Conservation (phyloP, 345 rosid genomes). For the Syzygium jambos region DNA sequence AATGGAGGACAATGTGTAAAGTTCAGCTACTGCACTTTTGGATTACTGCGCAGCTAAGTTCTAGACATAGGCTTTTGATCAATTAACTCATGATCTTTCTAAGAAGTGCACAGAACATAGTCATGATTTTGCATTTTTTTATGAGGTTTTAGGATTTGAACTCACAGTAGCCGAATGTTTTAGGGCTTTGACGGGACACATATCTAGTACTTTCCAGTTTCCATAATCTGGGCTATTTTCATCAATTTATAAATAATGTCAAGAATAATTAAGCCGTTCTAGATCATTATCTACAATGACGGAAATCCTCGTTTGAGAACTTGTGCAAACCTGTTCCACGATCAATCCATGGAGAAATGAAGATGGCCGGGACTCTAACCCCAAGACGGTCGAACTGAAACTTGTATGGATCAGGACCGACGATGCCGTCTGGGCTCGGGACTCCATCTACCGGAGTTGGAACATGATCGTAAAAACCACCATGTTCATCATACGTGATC, state of each 20-base stretch:
- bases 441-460: constrained; percentile 69
- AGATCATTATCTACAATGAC: neutral
- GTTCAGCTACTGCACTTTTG: neutral
- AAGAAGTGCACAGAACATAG: neutral
- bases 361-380: constrained; percentile 60
- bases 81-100: too few relatives aligned
- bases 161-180: too few relatives aligned
- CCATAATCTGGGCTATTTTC: too few relatives aligned
- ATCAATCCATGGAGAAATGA: constrained; percentile 83
- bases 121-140: too few relatives aligned
- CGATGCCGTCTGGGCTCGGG: constrained; percentile 72
- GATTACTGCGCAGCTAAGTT: neutral
- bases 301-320: neutral
- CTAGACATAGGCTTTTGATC: neutral
- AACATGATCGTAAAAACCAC: constrained; percentile 92
- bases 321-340: constrained; percentile 47
- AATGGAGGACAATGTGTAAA: neutral
- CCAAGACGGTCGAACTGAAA: constrained; percentile 83
- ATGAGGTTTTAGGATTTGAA: too few relatives aligned
- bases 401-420: constrained; percentile 48
- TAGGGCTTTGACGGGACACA: too few relatives aligned
- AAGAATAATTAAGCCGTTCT: neutral
- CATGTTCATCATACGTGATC: constrained; percentile 70
- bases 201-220: too few relatives aligned
- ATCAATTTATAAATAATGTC: neutral